Evolutionary conservation across 176 grass and related monocot genomes (phyloP), one percentile per base, ranked within the genome.

Genomic region (Oryza coarctata): DNA sequence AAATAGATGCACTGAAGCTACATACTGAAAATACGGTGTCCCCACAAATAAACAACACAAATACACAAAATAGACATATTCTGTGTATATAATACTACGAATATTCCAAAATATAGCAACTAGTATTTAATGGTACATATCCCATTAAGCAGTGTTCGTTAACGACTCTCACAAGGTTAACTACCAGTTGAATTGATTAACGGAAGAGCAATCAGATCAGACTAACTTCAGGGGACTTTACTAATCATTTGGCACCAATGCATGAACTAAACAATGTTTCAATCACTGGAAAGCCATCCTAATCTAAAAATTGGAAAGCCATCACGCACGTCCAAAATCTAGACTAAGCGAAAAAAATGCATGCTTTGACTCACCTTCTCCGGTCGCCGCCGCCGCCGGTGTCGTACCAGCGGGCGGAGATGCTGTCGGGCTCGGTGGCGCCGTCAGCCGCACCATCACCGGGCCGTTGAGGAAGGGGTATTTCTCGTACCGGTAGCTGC

Each of bases 401-500:
- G 20, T 30, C 12, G 1, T 1, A 45, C 6, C 12, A 1, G 63
- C 35, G 0, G 78, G 85, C 22, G 71, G 36, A 1, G 71, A 72
- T n/a, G 50, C 50, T 17, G 5, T 3, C 9, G 50, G 30, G 50
- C 7, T 50, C 7, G 77, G 29, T 12, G 85, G 50, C 8, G 79
- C 60, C 1, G 52, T 18, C 11, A 87, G 65, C 25, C 13, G 72
- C 36, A 76, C 71, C 63, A 70, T 70, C 49, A 80, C 71, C n/a
- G 64, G 29, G 20, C 78, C 64, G 0, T 36, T 22, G 28, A 68
- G 86, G 72, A 94, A 92, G 12, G 62, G 10, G 13, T 41, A 9
- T 2, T 14, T 55, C 70, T 94, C 89, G 75, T 81, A 96, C 0
- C 90, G 35, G 71, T 86, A 81, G 70, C 5, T 92, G 80, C 93